A percentile compares a stretch with the other conserved stretches of the same genome.
These are phyloP conservation scores for Claviceps citrina DNA, from an alignment of 2,329 filamentous ascomycete species.

Conservation along the genomic window DNA sequence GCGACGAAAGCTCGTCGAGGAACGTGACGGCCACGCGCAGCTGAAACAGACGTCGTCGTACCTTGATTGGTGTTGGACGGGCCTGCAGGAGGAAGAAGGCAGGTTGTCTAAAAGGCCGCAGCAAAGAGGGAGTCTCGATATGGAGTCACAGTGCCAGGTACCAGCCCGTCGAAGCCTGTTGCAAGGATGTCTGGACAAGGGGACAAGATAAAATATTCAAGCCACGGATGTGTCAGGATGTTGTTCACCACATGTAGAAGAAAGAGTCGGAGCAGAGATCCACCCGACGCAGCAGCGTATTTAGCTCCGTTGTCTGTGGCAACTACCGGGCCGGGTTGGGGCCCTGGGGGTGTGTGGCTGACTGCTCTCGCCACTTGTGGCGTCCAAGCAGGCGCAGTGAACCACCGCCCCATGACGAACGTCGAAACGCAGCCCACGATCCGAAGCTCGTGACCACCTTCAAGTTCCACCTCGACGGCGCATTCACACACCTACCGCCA, in stretches of 20 bases:
- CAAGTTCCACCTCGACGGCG: background rate
- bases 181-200: too few relatives aligned
- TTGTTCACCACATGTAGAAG: too few relatives aligned
- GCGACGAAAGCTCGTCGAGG: background rate
- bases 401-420: background rate
- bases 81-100: constrained; percentile 1
- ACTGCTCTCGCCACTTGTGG: constrained; percentile 3
- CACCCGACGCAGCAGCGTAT: too few relatives aligned
- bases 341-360: background rate
- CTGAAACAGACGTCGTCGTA: constrained; percentile 4
- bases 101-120: constrained; percentile 5
- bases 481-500: background rate
- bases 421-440: too few relatives aligned
- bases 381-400: background rate
- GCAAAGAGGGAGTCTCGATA: background rate
- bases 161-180: too few relatives aligned
- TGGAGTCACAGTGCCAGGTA: background rate
- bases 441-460: too few relatives aligned
- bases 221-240: too few relatives aligned
- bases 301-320: constrained; percentile 26
- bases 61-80: background rate
- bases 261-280: too few relatives aligned
- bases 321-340: too few relatives aligned
- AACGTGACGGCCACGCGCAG: background rate
- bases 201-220: too few relatives aligned